phyloP scores from a whole-genome alignment of 2,329 filamentous ascomycete species.

The Pestalotiopsis sp. region DNA sequence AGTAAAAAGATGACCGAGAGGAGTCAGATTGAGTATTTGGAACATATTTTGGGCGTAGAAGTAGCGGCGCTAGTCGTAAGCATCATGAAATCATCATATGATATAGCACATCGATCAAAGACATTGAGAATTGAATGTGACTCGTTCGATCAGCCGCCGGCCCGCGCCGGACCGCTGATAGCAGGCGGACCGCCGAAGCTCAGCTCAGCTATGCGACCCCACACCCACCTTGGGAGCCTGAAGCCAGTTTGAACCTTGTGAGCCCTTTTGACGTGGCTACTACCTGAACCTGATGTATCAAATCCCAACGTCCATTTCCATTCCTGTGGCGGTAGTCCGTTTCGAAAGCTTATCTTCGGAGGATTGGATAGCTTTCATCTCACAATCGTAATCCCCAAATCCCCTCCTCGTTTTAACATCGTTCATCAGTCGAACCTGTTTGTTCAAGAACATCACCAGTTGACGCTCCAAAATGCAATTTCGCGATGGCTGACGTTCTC shows the following conservation, averaged over 20 bases:
- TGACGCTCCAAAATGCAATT: not conserved
- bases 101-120: too few species aligned
- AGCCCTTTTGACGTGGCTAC: not conserved
- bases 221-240: not conserved
- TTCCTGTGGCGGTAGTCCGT: not conserved
- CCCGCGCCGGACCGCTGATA: not conserved
- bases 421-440: not conserved
- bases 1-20: too few species aligned
- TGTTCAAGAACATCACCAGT: not conserved
- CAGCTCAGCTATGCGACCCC: too few species aligned
- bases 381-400: not conserved
- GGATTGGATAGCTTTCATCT: not conserved
- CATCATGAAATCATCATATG: too few species aligned
- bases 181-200: not conserved
- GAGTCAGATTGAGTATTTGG: too few species aligned
- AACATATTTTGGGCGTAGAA: too few species aligned
- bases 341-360: not conserved
- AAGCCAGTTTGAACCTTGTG: not conserved
- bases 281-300: not conserved
- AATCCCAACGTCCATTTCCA: not conserved
- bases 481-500: constrained; percentile 1
- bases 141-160: not conserved
- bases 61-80: too few species aligned
- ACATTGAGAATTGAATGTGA: too few species aligned
- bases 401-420: not conserved